A percentile compares a stretch with the other conserved stretches of the same genome.
These are phyloP conservation scores for Hibiscus trionum DNA, from an alignment of 345 rosid genomes.

Conservation along the genomic window DNA sequence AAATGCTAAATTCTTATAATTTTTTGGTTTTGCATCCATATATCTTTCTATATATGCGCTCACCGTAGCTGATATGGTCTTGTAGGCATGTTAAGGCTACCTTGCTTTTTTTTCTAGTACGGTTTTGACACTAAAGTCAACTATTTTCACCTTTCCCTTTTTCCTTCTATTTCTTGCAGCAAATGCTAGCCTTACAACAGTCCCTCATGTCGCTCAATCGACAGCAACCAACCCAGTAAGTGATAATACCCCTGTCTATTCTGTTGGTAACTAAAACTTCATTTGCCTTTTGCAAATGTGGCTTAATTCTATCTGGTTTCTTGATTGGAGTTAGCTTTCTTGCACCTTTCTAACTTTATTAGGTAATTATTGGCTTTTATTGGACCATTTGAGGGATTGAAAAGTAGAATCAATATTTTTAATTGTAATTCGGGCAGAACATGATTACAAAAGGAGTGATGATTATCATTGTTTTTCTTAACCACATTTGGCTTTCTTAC, in stretches of 20 bases:
- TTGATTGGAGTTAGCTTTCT: not conserved
- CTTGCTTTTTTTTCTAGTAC: not conserved
- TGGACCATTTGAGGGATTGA: not conserved
- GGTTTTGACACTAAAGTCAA: not conserved
- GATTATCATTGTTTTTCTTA: not conserved
- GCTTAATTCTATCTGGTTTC: not conserved
- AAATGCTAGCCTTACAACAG: constrained; percentile 58
- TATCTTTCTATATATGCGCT: constrained; percentile 3
- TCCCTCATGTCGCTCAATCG: constrained; percentile 50
- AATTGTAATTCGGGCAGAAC: not conserved
- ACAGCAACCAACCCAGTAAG: constrained; percentile 60
- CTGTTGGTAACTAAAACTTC: not conserved
- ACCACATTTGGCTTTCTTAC: constrained; percentile 13
- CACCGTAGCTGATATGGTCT: not conserved
- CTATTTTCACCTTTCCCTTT: constrained; percentile 10
- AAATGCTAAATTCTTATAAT: not conserved
- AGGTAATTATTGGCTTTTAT: not conserved
- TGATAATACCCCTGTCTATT: constrained; percentile 1
- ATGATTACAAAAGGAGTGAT: not conserved
- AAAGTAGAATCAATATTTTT: not conserved
- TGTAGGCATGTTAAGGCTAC: constrained; percentile 2
- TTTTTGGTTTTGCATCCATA: not conserved
- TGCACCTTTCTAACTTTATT: not conserved
- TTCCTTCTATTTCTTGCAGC: constrained; percentile 27
- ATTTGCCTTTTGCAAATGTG: not conserved